phyloP scores from a whole-genome alignment of 768 basidiomycete genomes.

The Collybia sp. region DNA sequence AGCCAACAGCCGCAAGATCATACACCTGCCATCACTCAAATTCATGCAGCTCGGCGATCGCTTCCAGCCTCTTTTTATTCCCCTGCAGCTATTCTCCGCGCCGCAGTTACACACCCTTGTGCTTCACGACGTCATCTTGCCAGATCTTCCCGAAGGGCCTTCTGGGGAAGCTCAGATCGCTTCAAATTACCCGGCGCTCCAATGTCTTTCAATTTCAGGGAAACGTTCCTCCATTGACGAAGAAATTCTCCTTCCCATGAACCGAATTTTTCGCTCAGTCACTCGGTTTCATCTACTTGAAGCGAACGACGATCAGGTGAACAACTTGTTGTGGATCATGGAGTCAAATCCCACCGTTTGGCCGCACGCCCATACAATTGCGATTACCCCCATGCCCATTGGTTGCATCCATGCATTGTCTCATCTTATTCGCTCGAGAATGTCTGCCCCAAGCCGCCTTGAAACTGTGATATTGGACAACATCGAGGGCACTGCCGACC shows the following conservation, averaged over 20 bases:
- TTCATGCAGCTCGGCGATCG: constrained; percentile 15
- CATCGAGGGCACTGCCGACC: neutral
- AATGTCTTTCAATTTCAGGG: constrained; percentile 12
- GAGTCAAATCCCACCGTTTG: neutral
- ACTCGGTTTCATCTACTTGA: constrained; percentile 12
- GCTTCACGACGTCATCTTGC: constrained; percentile 15
- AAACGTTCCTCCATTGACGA: constrained; percentile 12
- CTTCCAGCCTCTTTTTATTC: constrained; percentile 15
- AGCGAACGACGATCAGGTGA: constrained; percentile 9
- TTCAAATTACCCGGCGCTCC: constrained; percentile 13
- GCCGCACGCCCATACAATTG: too few species aligned
- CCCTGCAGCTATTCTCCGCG: constrained; percentile 16
- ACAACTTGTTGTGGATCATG: constrained; percentile 10
- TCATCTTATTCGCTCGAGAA: too few species aligned
- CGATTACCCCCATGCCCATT: too few species aligned
- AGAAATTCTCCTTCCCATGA: constrained; percentile 9
- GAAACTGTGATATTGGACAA: neutral
- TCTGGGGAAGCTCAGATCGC: constrained; percentile 8
- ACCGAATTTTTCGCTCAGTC: constrained; percentile 12
- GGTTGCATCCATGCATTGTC: too few species aligned
- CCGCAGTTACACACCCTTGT: constrained; percentile 13
- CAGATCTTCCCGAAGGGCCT: constrained; percentile 13
- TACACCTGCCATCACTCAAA: constrained; percentile 14
- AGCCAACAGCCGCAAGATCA: constrained; percentile 10
- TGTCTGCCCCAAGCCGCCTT: too few species aligned